phyloP scores from a whole-genome alignment of 768 basidiomycete species.

The Sporobolomyces roseus region DNA sequence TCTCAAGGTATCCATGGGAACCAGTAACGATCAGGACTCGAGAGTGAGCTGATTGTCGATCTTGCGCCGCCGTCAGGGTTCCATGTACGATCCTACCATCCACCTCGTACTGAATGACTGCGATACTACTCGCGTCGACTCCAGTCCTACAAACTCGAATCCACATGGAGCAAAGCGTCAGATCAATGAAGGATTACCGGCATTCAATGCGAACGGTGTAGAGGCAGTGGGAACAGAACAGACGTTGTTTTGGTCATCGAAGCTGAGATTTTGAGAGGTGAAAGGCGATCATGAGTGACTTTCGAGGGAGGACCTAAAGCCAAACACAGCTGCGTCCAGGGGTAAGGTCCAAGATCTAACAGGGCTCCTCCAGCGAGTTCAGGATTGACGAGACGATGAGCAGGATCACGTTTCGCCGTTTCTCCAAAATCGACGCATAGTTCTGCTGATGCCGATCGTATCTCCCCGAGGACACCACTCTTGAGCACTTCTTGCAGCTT shows the following conservation, averaged over 20 bases:
- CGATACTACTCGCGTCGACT: conserved; percentile 31
- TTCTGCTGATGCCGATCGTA: conserved; percentile 45
- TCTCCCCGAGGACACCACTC: conserved; percentile 46
- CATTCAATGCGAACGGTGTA: too few relatives aligned
- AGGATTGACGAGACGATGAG: conserved; percentile 46
- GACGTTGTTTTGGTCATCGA: conserved; percentile 18
- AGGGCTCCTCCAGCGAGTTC: conserved; percentile 48
- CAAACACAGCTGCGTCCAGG: conserved; percentile 42
- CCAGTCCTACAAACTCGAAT: too few relatives aligned
- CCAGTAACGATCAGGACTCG: conserved; percentile 26
- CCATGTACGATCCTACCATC: conserved; percentile 33
- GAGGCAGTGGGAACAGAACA: too few relatives aligned
- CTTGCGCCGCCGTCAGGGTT: conserved; percentile 18
- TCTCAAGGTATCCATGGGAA: conserved; percentile 26
- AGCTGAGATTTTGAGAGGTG: conserved; percentile 13
- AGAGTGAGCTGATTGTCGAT: conserved; percentile 1
- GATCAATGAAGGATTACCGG: too few relatives aligned
- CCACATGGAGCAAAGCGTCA: too few relatives aligned
- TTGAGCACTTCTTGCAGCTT: conserved; percentile 46
- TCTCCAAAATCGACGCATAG: conserved; percentile 45
- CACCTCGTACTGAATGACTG: conserved; percentile 25
- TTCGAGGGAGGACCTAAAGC: neutral
- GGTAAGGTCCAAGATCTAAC: conserved; percentile 49
- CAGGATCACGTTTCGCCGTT: conserved; percentile 34
- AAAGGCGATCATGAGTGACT: neutral